Evolutionary conservation across 495 filamentous ascomycete genomes (phyloP).

Genomic region (Ascodesmis nigricans): DNA sequence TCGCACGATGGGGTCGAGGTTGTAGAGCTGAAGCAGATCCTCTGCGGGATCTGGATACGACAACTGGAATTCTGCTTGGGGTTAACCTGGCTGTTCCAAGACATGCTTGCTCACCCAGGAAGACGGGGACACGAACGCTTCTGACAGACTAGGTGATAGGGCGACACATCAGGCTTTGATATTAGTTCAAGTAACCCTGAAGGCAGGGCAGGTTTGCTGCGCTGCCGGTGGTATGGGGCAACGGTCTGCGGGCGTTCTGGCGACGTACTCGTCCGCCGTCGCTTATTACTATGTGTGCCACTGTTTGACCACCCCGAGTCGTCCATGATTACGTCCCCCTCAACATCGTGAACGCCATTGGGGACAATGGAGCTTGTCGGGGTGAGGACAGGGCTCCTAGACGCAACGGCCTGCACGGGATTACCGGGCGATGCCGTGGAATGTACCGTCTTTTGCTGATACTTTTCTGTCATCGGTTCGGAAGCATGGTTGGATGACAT

Average conservation of each 20-base stretch:
- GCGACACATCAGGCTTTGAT: conserved; percentile 19
- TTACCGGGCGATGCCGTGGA: not conserved
- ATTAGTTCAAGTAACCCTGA: conserved; percentile 16
- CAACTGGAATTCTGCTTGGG: conserved; percentile 24
- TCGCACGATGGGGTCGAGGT: conserved; percentile 35
- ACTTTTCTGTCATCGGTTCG: conserved; percentile 20
- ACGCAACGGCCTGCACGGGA: conserved; percentile 17
- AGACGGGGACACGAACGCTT: conserved; percentile 19
- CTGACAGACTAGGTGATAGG: conserved; percentile 19
- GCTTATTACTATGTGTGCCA: conserved; percentile 9
- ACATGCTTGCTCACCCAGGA: conserved; percentile 3
- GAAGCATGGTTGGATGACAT: conserved; percentile 20
- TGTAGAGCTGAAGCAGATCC: conserved; percentile 43
- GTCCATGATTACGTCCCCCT: conserved; percentile 24
- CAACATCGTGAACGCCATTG: conserved; percentile 19
- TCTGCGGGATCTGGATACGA: conserved; percentile 34
- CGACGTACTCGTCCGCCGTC: conserved; percentile 21
- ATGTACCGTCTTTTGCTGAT: conserved; percentile 12
- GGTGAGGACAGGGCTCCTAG: conserved; percentile 20
- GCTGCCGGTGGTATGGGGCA: conserved; percentile 11
- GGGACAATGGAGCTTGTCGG: conserved; percentile 24
- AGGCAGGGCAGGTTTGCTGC: no score
- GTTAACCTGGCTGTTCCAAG: conserved; percentile 21
- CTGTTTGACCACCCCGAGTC: conserved; percentile 11
- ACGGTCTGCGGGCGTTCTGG: conserved; percentile 12